A percentile compares a stretch with the other conserved stretches of the same genome.
These are phyloP conservation scores for Penicillium paradoxum DNA, from an alignment of 495 filamentous ascomycete genomes.

Conservation along the genomic window DNA sequence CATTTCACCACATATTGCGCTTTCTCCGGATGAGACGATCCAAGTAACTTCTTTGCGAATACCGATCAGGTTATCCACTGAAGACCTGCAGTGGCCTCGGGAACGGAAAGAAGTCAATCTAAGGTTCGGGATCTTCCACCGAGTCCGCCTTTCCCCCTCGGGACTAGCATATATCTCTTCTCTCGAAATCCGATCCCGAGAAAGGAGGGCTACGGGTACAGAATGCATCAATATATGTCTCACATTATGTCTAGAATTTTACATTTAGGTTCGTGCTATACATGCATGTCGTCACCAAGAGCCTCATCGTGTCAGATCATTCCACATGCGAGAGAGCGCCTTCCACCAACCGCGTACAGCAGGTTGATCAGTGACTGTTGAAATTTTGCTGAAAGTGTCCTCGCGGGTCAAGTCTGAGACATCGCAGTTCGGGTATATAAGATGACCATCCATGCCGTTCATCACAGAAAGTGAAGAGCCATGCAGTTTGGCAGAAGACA, in stretches of 20 bases:
- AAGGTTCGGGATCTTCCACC: too few species aligned
- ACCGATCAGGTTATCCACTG: too few species aligned
- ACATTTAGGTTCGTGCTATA: background rate
- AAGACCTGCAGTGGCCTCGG: too few species aligned
- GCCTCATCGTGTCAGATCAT: slow-evolving; percentile 13
- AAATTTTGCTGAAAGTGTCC: slow-evolving; percentile 23
- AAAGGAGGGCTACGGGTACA: too few species aligned
- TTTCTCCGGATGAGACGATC: too few species aligned
- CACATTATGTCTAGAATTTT: background rate
- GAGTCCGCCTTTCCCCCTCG: too few species aligned
- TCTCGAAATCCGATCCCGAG: too few species aligned
- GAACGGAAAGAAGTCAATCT: too few species aligned
- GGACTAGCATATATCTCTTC: too few species aligned
- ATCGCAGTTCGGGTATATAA: slow-evolving; percentile 21
- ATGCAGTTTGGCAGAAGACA: slow-evolving; percentile 15
- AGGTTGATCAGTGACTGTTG: slow-evolving; percentile 8
- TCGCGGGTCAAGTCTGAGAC: slow-evolving; percentile 12
- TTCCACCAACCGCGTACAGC: slow-evolving; percentile 23
- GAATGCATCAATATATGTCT: too few species aligned
- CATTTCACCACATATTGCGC: too few species aligned
- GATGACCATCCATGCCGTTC: slow-evolving; percentile 42
- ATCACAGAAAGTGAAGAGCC: slow-evolving; percentile 30
- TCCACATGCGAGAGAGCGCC: slow-evolving; percentile 20
- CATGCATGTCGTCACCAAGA: background rate
- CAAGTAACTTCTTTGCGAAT: too few species aligned